Evolutionary conservation across 352 stramenopile species (phyloP).

Genomic region (Phytophthora ohioensis): DNA sequence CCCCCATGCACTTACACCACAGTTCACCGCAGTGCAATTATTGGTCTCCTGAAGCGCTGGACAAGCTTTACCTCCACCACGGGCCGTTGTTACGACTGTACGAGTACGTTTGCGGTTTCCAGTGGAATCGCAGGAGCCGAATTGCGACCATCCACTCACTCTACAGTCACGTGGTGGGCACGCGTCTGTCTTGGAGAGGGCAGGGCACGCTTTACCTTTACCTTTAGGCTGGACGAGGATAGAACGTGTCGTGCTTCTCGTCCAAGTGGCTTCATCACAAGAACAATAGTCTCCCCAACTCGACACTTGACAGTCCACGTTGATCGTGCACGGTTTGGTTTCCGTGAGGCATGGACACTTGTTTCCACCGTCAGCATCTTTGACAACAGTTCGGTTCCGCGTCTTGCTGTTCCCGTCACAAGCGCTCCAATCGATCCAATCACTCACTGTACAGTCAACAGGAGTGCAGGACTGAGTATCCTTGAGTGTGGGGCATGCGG

Average conservation of each 20-base stretch:
- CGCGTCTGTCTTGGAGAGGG: constrained; percentile 40
- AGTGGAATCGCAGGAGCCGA: constrained; percentile 48
- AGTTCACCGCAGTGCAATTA: constrained; percentile 59
- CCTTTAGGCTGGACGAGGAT: constrained; percentile 50
- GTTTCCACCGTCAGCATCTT: constrained; percentile 48
- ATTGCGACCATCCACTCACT: constrained; percentile 62
- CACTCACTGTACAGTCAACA: constrained; percentile 55
- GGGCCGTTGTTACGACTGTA: constrained; percentile 28
- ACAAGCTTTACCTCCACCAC: constrained; percentile 55
- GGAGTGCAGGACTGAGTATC: constrained; percentile 49
- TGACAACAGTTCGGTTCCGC: constrained; percentile 41
- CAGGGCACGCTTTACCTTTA: constrained; percentile 50
- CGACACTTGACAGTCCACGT: constrained; percentile 65
- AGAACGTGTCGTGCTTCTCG: constrained; percentile 40
- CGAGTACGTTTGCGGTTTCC: constrained; percentile 56
- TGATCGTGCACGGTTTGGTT: constrained; percentile 33
- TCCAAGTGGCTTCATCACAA: constrained; percentile 47
- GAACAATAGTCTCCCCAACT: constrained; percentile 48
- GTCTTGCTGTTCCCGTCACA: constrained; percentile 45
- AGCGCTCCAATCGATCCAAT: constrained; percentile 53
- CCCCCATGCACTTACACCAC: constrained; percentile 58
- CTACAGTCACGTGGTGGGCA: constrained; percentile 59
- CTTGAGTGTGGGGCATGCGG: constrained; percentile 45
- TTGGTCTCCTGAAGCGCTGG: constrained; percentile 49
- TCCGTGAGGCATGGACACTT: constrained; percentile 49